A percentile compares a stretch with the other conserved stretches of the same genome.
Evolutionary conservation across 2,329 filamentous ascomycete species (phyloP).

Genomic region (Penicillium sp.): DNA sequence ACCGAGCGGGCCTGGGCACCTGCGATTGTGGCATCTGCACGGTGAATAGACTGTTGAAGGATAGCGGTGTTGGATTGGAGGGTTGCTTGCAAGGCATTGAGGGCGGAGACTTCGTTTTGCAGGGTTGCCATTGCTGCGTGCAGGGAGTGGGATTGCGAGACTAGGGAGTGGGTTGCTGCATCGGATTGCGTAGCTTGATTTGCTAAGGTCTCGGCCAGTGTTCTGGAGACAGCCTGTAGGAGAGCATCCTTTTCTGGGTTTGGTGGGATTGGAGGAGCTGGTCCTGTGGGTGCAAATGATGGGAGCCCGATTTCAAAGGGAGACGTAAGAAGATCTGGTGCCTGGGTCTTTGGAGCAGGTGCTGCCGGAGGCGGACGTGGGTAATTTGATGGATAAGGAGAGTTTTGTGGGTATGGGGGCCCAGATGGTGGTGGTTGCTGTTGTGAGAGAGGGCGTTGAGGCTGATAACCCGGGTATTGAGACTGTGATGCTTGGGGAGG

Average conservation of each 20-base stretch:
- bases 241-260: conserved; percentile 95
- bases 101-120: conserved; percentile 69
- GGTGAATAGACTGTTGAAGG: conserved; percentile 71
- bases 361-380: conserved; percentile 22
- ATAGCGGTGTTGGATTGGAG: conserved; percentile 76
- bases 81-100: conserved; percentile 69
- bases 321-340: conserved; percentile 62
- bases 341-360: conserved; percentile 35
- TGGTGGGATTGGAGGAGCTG: conserved; percentile 83
- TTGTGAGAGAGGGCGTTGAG: conserved; percentile 19
- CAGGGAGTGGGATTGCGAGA: conserved; percentile 78
- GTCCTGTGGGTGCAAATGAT: conserved; percentile 41
- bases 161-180: conserved; percentile 71
- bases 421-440: conserved; percentile 22
- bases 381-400: conserved; percentile 20
- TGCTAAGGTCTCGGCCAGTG: conserved; percentile 68
- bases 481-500: conserved; percentile 6
- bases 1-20: conserved; percentile 62
- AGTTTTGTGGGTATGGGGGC: conserved; percentile 34
- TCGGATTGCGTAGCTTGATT: conserved; percentile 70
- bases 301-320: conserved; percentile 62
- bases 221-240: conserved; percentile 70
- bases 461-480: conserved; percentile 26
- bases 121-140: conserved; percentile 67
- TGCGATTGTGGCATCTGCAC: conserved; percentile 76